Base-by-base conservation (phyloP, 352 stramenopile genomes). In the Halophytophthora batemanensis region DNA sequence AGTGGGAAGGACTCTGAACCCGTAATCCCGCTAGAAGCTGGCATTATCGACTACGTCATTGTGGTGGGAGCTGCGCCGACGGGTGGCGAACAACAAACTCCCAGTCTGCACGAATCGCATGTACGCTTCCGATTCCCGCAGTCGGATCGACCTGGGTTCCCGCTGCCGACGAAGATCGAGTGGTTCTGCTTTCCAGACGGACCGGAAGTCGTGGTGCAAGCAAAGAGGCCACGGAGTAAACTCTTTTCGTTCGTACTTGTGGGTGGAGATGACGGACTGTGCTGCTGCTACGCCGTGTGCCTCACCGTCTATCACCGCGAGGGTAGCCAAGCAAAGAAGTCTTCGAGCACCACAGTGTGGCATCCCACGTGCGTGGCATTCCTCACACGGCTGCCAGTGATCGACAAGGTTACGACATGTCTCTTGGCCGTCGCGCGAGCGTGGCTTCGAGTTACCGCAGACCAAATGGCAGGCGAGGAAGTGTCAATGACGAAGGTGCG, bases 141-240 rank as follows among this genome's bases (percentile, higher is more conserved):
- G 0, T 54, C 47, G 2, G 80, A 93, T 51, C 67, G 77, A 6
- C 64, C 45, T 5, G 56, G 76, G 15, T 93, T 90, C 53, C 74
- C 82, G 6, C 45, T 93, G 17, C 84, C 84, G 1, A 95, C 82
- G 1, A 95, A 95, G 61, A 84, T 95, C 43, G 84, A 95, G 58
- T 95, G 84, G 83, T 95, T 95, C 57, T 95, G 84, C 50, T 93
- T 93, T 39, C 82, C 84, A 1, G 66, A 66, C 19, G 84, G 84
- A 6, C 67, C 74, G 0, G 78, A 95, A 61, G 61, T 85, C 21
- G 46, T 88, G 5, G 56, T 59, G 12, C 71, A 87, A 57, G 29
- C 47, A 11, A 31, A 69, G 17, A 56, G 77, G 12, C 84, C 84
- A 0, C 51, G 52, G 15, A 77, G 69, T 15, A 83, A 82, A 39